Base-by-base conservation (phyloP, 192 early-diverging fungal species). In the Chytriomyces sp. region DNA sequence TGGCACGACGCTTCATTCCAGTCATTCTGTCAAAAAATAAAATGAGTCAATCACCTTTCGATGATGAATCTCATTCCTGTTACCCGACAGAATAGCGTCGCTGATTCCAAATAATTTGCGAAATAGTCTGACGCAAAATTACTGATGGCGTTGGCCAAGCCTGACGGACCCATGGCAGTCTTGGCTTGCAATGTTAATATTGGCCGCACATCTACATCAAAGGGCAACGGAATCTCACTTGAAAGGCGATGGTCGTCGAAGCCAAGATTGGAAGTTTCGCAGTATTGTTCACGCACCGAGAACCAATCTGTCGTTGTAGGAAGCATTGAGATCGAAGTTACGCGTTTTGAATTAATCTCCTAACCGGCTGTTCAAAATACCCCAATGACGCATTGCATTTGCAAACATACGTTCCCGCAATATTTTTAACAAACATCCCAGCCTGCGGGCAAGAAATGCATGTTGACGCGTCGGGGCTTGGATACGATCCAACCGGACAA, bases 1-100 rank as follows among this genome's bases (percentile, higher is more conserved):
- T 85, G 77, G 66, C 88, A 89, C n/a, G 86, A 46, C 13, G 64
- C 23, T 24, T 63, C 47, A 61, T 86, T 71, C 71, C 84, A 82
- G 10, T 72, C 49, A 62, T 69, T 78, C 80, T 81, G 35, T 46
- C 77, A 84, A 18, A 46, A 61, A 0, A 46, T 61, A 46, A 23
- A 23, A 24, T 71, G 48, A 5, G 57, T 76, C 13, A 79, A 64
- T 43, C 61, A 82, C 1, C 53, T 9, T 6, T 48, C 45, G n/a
- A 59, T 6, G 26, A 83, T 79, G 10, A 64, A 45, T 65, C 81
- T 78, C n/a, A 77, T 80, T 64, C 18, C 28, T 28, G 35, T 5
- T 60, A 72, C 59, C 45, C 65, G 57, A 64, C 80, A 61, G 60
- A 35, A 26, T 62, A 50, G 4, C 9, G 60, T 8, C 76, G 72